Conservation (phyloP, 768 basidiomycete genomes). For the Collybiopsis luxurians region DNA sequence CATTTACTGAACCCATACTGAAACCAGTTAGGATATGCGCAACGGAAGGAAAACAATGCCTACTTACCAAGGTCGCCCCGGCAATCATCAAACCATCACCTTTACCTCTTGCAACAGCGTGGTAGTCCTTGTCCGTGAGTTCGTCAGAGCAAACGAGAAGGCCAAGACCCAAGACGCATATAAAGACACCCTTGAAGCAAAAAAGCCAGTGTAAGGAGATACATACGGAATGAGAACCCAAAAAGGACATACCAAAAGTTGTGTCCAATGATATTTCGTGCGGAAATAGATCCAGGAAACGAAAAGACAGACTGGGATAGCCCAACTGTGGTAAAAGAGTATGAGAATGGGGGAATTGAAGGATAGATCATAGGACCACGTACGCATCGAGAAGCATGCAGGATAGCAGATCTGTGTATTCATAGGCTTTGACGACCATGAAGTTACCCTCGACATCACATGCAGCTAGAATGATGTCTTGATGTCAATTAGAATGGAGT, state of each 20-base stretch:
- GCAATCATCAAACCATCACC: conserved; percentile 87
- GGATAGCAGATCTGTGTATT: conserved; percentile 84
- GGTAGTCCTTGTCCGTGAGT: conserved; percentile 73
- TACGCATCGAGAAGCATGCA: conserved; percentile 92
- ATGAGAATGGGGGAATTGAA: background rate
- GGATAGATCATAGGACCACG: conserved; percentile 20
- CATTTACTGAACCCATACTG: conserved; percentile 76
- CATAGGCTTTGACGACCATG: conserved; percentile 81
- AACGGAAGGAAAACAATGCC: no score
- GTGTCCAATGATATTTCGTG: conserved; percentile 79
- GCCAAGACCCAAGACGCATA: conserved; percentile 75
- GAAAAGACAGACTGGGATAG: conserved; percentile 83
- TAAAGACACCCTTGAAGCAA: conserved; percentile 56
- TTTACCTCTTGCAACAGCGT: conserved; percentile 62
- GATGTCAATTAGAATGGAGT: conserved; percentile 2
- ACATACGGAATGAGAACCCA: background rate
- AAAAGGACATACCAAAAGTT: conserved; percentile 55
- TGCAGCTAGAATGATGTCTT: conserved; percentile 77
- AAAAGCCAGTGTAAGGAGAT: background rate
- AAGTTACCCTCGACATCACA: conserved; percentile 91
- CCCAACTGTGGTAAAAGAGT: conserved; percentile 54
- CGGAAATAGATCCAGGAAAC: conserved; percentile 85
- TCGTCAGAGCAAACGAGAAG: conserved; percentile 79
- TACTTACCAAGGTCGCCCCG: conserved; percentile 59
- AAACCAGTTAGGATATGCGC: no score